phyloP scores from a whole-genome alignment of 2,329 filamentous ascomycete species.

The Calonectria hawksworthii region DNA sequence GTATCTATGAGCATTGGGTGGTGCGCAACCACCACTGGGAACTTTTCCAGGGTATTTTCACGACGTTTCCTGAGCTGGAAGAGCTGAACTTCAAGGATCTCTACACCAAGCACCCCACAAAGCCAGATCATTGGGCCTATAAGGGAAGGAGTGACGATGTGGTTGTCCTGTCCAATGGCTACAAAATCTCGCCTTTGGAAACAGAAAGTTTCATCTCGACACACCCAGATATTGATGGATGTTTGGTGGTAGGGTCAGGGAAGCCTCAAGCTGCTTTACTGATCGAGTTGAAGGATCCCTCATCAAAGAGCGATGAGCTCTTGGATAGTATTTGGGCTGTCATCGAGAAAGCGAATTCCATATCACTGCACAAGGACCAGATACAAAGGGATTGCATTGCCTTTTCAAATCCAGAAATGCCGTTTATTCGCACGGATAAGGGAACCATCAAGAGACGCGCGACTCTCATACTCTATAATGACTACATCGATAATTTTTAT shows the following conservation, averaged over 20 bases:
- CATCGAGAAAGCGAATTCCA: conserved; percentile 59
- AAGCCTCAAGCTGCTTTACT: conserved; percentile 45
- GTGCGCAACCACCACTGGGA: conserved; percentile 47
- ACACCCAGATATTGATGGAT: conserved; percentile 44
- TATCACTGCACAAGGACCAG: conserved; percentile 55
- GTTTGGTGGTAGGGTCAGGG: conserved; percentile 45
- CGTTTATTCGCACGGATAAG: conserved; percentile 61
- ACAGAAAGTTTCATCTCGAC: conserved; percentile 46
- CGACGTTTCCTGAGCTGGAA: conserved; percentile 47
- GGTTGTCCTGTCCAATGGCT: conserved; percentile 49
- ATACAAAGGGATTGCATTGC: conserved; percentile 58
- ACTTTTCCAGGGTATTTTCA: conserved; percentile 50
- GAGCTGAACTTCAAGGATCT: conserved; percentile 49
- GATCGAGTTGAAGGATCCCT: conserved; percentile 44
- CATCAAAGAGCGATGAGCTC: conserved; percentile 39
- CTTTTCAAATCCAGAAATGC: conserved; percentile 56
- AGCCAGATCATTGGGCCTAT: conserved; percentile 47
- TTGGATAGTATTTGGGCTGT: conserved; percentile 60
- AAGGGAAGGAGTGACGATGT: conserved; percentile 49
- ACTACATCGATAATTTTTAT: conserved; percentile 64
- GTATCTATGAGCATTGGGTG: conserved; percentile 50
- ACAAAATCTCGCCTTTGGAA: conserved; percentile 50
- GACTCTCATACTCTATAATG: conserved; percentile 55
- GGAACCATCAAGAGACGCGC: conserved; percentile 58
- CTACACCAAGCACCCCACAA: conserved; percentile 46